Base-by-base conservation (phyloP, 2,329 filamentous ascomycete genomes). In the Ceratocystiopsis minuta region DNA sequence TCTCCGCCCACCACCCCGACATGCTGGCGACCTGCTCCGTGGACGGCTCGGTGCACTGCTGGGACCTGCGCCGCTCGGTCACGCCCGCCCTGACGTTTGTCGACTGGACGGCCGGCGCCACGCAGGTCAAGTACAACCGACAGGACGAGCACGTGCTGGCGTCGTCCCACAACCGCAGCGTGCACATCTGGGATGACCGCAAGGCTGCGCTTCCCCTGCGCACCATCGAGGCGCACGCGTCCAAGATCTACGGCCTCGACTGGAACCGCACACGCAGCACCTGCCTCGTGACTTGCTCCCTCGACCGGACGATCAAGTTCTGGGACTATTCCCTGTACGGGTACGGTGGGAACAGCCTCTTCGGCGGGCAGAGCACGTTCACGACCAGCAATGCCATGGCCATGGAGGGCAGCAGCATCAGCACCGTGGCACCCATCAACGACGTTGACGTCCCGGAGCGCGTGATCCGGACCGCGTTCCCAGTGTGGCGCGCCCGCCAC, bases 221-320 rank as follows among this genome's bases (percentile, higher is more conserved):
- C 46, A 88, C 84, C 15, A 92, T 95, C 47, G 77, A 78, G 54
- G 88, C 87, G 0, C 87, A 95, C 53, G 75, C 74, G 31, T 94
- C 86, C 34, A 95, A 94, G 59, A 94, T 95, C 45, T 95, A 95
- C 55, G 88, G 88, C 24, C 67, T 95, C 32, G 88, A 95, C 59
- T 95, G 88, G 88, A 92, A 92, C 54, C 74, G 88, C 40, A 80
- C 79, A 13, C 68, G 77, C 38, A 61, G 75, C 2, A 78, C 74
- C 11, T 78, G 75, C 33, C 66, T 95, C 40, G 75, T 85, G 6
- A 95, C 87, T 3, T 95, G 87, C 58, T 93, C 87, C 1, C 64
- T 95, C 39, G 87, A 95, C 55, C 85, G 80, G 55, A 92, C 80
- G 35, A 88, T 95, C 60, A 93, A 92, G 55, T 81, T 94, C 49